Base-by-base conservation (phyloP, 108 stramenopile genomes). In the Skeletonema tropicum region DNA sequence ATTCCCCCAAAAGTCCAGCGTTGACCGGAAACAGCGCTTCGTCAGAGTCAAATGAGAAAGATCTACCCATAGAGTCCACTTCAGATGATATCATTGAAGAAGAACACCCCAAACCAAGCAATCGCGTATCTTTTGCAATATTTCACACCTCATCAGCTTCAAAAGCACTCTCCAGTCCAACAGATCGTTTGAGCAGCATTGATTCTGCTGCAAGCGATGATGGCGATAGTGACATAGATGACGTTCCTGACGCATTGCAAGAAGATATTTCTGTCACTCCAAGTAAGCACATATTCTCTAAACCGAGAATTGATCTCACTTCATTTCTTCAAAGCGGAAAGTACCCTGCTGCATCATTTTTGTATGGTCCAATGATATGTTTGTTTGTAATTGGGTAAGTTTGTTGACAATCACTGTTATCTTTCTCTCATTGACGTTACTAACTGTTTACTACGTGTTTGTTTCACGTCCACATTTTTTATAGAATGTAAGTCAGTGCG, bases 191-290 rank as follows among this genome's bases (percentile, higher is more conserved):
- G 15, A 45, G 42, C 26, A 48, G 68, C 38, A 35, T 70, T 3
- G 49, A 75, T 55, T 65, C 64, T 41, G 67, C 35, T 9, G 61
- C 70, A 30, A 83, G 61, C 66, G 62, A 57, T 68, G 71, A 72
- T 39, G 75, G 70, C 6, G 69, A 75, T 14, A 76, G 75, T 49
- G 82, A 83, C 42, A 73, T 76, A 26, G 75, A 83, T 60, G 82
- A 83, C 25, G 75, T 83, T 19, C 82, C 82, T 48, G 74, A 75
- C 15, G 63, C 55, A 63, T 17, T 68, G 13, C 23, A 48, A 15
- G 45, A 6, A 25, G 65, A 19, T 3, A 48, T 26, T 15, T 55
- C 48, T 38, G 41, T 57, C 41, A 38, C 64, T 32, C 39, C 48
- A 17, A 33, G 55, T 52, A 70, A 70, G 38, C 70, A 46, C 52